Percentiles rank a stretch among this genome's conserved stretches.
These are phyloP conservation scores for Naumovozyma baii DNA, from an alignment of 805 yeast genomes.

Conservation along the genomic window DNA sequence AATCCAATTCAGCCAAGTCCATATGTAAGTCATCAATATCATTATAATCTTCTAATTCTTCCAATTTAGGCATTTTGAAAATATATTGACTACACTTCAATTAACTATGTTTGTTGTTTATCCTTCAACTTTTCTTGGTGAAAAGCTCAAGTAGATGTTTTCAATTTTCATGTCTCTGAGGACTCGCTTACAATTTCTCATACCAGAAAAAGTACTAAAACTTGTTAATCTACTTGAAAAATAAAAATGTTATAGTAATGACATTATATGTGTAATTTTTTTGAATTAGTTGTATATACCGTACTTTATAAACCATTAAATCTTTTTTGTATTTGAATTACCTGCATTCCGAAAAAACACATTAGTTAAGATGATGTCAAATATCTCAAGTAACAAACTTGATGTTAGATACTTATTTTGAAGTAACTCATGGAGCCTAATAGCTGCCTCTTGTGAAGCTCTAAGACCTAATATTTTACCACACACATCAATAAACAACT, in stretches of 20 bases:
- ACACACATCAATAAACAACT: conserved; percentile 52
- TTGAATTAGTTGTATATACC: no score
- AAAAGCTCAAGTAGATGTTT: neutral
- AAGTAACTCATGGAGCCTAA: conserved; percentile 49
- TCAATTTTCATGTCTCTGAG: neutral
- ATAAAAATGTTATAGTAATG: no score
- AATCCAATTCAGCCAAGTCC: conserved; percentile 89
- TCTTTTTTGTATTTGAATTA: no score
- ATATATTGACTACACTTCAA: neutral
- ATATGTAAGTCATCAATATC: conserved; percentile 87
- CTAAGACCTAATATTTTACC: conserved; percentile 65
- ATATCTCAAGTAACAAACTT: conserved; percentile 47
- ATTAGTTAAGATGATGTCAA: conserved; percentile 52
- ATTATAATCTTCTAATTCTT: conserved; percentile 68
- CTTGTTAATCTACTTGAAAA: no score
- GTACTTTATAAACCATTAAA: no score
- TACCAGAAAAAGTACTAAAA: no score
- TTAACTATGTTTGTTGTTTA: neutral
- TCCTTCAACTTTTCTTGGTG: neutral
- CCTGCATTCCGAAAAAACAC: no score
- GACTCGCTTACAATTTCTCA: neutral
- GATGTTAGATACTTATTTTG: conserved; percentile 67
- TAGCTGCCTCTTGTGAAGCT: conserved; percentile 55
- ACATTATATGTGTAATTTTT: no score
- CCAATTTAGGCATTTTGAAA: conserved; percentile 50